Evolutionary conservation across 2,329 filamentous ascomycete genomes (phyloP), one percentile per base, ranked within the genome.

Genomic region (Pseudocercospora fijiensis): DNA sequence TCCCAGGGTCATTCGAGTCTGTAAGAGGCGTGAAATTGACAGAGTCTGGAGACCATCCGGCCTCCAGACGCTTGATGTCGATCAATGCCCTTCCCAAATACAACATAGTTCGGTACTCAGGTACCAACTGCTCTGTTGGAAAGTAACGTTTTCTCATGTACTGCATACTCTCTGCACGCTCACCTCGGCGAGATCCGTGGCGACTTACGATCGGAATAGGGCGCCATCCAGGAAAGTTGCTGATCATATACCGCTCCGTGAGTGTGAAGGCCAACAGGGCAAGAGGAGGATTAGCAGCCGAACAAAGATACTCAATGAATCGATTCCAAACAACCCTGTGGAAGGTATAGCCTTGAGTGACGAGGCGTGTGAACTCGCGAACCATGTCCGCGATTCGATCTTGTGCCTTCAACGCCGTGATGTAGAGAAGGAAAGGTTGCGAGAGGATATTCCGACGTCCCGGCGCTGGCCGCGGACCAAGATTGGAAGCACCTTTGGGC

Each of bases 241-340:
- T 83, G 85, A 96, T 96, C 61, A 98, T 87, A 65, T 86, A 85
- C 26, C 82, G 78, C 78, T 98, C 94, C 74, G 90, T 94, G 58
- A 88, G 78, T 22, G 79, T 74, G 77, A 95, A 96, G 41, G 92
- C 92, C 20, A 88, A 82, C 55, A 85, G 78, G 70, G 84, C 83
- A 52, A 84, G 81, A 16, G 75, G 71, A 24, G 74, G 74, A 5
- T 58, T 24, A 52, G 84, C 82, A 60, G 86, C 81, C 13, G 82
- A 79, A 24, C 87, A 85, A 27, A 97, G 85, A 57, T 83, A 77
- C 70, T 89, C 86, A 61, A 96, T 83, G 67, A 90, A 88, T 5
- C 64, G 60, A 74, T 96, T 95, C 92, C 92, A 96, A 69, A 91
- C 92, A 70, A 84, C 84, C 74, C 85, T 88, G 72, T 91, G 88